phyloP scores from a whole-genome alignment of 257 asterid genomes.

The Osmanthus fragrans region DNA sequence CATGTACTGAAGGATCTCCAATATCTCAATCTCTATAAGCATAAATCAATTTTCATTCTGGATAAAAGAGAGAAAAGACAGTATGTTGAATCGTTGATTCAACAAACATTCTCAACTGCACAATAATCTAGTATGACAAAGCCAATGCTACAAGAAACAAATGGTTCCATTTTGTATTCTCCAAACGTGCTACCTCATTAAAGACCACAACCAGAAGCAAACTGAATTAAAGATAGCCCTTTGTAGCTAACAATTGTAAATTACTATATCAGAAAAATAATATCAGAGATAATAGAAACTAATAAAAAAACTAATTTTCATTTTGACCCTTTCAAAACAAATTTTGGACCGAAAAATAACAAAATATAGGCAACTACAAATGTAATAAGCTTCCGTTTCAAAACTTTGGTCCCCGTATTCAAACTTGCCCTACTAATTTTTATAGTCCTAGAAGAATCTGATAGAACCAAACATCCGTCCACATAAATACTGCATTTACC shows the following conservation, averaged over 20 bases:
- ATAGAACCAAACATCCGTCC: conserved; percentile 21
- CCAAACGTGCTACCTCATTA: conserved; percentile 9
- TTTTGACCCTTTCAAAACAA: background rate
- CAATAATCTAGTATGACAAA: background rate
- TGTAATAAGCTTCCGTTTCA: conserved; percentile 3
- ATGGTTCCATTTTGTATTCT: background rate
- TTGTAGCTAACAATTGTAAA: conserved; percentile 3
- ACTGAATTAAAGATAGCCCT: conserved; percentile 10
- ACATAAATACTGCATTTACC: conserved; percentile 49
- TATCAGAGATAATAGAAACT: background rate
- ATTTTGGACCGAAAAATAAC: background rate
- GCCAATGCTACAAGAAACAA: background rate
- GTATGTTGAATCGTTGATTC: background rate
- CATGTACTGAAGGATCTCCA: conserved; percentile 9
- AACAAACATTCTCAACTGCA: conserved; percentile 13
- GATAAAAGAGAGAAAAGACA: conserved; percentile 15
- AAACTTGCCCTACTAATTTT: conserved; percentile 2
- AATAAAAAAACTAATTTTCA: background rate
- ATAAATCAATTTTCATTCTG: conserved; percentile 9
- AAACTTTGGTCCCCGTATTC: conserved; percentile 1
- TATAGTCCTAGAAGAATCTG: conserved; percentile 14
- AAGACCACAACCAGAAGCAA: conserved; percentile 2
- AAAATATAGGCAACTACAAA: background rate
- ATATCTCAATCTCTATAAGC: conserved; percentile 15
- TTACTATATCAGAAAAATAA: background rate